Evolutionary conservation across 2,329 filamentous ascomycete genomes (phyloP).

Genomic region (Calonectria ilicicola): DNA sequence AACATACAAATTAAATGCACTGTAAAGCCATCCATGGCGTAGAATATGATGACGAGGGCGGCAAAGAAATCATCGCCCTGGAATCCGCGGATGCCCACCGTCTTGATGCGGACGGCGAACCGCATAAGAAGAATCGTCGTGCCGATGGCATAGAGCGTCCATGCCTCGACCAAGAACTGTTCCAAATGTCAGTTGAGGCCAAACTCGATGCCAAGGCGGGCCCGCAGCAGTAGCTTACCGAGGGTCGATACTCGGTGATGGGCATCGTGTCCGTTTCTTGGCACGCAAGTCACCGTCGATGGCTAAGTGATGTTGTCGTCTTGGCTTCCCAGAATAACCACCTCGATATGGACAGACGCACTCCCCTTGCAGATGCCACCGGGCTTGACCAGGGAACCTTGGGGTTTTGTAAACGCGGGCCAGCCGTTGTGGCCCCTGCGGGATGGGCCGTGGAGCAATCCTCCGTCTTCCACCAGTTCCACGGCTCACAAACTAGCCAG

Average conservation of each 20-base stretch:
- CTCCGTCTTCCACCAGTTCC: not conserved
- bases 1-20: slow-evolving; percentile 49
- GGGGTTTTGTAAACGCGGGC: not conserved
- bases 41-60: slow-evolving; percentile 47
- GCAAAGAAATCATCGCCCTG: slow-evolving; percentile 54
- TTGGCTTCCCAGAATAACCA: not conserved
- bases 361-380: not conserved
- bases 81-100: slow-evolving; percentile 50
- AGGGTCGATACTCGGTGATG: slow-evolving; percentile 17
- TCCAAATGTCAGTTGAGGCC: not conserved
- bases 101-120: slow-evolving; percentile 51
- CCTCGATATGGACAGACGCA: not conserved
- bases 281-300: not conserved
- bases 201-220: not conserved
- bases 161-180: slow-evolving; percentile 46
- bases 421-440: not conserved
- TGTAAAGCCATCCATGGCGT: slow-evolving; percentile 49
- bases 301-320: not conserved
- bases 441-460: not conserved
- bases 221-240: slow-evolving; percentile 2
- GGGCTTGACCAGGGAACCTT: not conserved
- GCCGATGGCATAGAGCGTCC: slow-evolving; percentile 48
- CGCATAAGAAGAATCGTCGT: slow-evolving; percentile 46
- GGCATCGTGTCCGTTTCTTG: slow-evolving; percentile 6
- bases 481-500: not conserved